Percentiles rank a stretch among this genome's conserved stretches.
These are phyloP conservation scores for Azolla pinnata DNA, from an alignment of 75 land plant species.

Conservation along the genomic window DNA sequence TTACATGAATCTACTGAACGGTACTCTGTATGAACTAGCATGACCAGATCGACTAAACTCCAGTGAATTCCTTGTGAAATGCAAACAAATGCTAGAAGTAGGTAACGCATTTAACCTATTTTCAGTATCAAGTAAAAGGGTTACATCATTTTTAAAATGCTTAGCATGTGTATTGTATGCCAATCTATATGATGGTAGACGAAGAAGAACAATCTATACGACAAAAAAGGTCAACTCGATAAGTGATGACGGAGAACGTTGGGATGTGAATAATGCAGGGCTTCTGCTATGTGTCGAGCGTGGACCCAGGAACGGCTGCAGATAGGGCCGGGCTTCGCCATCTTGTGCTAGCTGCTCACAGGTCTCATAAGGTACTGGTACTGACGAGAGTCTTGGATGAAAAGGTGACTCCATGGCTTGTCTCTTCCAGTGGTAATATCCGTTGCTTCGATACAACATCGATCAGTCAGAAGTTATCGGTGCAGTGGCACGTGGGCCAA, in stretches of 20 bases:
- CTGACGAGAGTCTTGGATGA: slow-evolving; percentile 62
- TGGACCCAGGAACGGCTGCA: slow-evolving; percentile 38
- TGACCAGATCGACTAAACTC: no score
- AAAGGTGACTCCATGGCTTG: slow-evolving; percentile 85
- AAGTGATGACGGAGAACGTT: background rate
- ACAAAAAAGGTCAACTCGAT: background rate
- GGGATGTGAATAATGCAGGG: slow-evolving; percentile 67
- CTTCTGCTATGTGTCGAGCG: slow-evolving; percentile 66
- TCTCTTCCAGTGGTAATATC: slow-evolving; percentile 58
- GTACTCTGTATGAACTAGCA: no score
- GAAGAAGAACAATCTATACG: background rate
- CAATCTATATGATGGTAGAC: no score
- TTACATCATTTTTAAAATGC: no score
- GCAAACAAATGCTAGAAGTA: no score
- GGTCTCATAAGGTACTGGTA: slow-evolving; percentile 44
- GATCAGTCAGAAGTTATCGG: slow-evolving; percentile 78
- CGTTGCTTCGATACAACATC: slow-evolving; percentile 74
- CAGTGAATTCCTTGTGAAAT: no score
- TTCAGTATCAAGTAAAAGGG: no score
- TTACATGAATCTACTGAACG: no score
- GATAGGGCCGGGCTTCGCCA: slow-evolving; percentile 55
- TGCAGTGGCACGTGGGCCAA: no score
- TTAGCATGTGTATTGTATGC: no score
- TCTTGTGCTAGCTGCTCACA: slow-evolving; percentile 41
- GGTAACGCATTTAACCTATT: no score